These are phyloP conservation scores for Naganishia onofrii DNA, from an alignment of 768 basidiomycete genomes.

Conservation along the genomic window DNA sequence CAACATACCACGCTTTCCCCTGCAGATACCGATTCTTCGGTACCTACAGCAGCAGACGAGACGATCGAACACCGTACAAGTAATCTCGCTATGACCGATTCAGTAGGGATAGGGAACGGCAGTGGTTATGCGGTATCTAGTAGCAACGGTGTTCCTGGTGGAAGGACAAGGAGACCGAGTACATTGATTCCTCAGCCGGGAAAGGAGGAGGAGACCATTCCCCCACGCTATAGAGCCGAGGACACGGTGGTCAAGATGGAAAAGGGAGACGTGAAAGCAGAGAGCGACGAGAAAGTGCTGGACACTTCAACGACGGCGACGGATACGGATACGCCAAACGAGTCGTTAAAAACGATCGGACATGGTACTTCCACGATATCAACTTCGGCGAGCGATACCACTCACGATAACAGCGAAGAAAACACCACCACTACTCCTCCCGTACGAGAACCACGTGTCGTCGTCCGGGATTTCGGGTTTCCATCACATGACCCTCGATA, in stretches of 20 bases:
- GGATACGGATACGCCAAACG: neutral
- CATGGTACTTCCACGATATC: neutral
- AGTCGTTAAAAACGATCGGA: neutral
- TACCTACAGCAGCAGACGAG: no score
- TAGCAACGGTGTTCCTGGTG: neutral
- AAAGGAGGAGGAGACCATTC: slow-evolving; percentile 28
- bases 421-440: neutral
- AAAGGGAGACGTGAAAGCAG: neutral
- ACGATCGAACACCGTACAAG: no score
- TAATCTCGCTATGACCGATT: neutral
- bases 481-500: slow-evolving; percentile 1
- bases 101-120: neutral
- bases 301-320: neutral
- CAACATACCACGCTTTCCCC: no score
- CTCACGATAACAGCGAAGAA: neutral
- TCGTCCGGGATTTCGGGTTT: slow-evolving; percentile 13
- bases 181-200: slow-evolving; percentile 32
- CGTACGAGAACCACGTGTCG: neutral
- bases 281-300: slow-evolving; percentile 1
- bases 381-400: neutral
- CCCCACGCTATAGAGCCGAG: slow-evolving; percentile 8
- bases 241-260: neutral
- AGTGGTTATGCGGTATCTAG: neutral
- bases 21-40: no score
- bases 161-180: slow-evolving; percentile 25